phyloP scores from a whole-genome alignment of 2,329 filamentous ascomycete genomes.

The Phoma herbarum region DNA sequence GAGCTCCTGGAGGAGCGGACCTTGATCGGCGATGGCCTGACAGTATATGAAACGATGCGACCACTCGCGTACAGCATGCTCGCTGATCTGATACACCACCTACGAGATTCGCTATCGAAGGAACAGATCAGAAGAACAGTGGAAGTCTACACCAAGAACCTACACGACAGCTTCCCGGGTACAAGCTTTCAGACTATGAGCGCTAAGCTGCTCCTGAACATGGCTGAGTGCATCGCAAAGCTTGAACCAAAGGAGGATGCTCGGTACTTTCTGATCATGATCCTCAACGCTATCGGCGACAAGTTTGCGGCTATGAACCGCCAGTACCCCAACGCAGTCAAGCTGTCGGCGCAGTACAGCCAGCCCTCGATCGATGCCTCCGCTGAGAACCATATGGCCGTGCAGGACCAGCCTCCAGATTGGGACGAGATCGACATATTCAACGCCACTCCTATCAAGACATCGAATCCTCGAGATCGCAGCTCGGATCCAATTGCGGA shows the following conservation, averaged over 20 bases:
- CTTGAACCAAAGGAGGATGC: slow-evolving; percentile 93
- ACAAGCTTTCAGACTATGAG: slow-evolving; percentile 99
- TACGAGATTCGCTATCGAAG: slow-evolving; percentile 85
- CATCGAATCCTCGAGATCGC: slow-evolving; percentile 86
- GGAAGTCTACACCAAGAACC: slow-evolving; percentile 94
- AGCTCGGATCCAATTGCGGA: slow-evolving; percentile 90
- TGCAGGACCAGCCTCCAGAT: slow-evolving; percentile 81
- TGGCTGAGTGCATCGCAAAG: slow-evolving; percentile 97
- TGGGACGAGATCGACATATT: slow-evolving; percentile 99
- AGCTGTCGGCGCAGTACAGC: slow-evolving; percentile 80
- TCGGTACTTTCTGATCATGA: slow-evolving; percentile 94
- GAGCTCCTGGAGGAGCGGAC: slow-evolving; percentile 94
- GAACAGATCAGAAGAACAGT: slow-evolving; percentile 96
- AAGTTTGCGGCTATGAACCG: slow-evolving; percentile 99
- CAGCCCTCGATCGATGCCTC: slow-evolving; percentile 70
- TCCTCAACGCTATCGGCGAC: slow-evolving; percentile 95
- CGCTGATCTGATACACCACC: slow-evolving; percentile 96
- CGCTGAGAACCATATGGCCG: slow-evolving; percentile 83
- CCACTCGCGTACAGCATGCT: slow-evolving; percentile 98
- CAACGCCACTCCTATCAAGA: slow-evolving; percentile 94
- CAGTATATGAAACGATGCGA: slow-evolving; percentile 95
- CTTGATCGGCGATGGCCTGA: slow-evolving; percentile 92
- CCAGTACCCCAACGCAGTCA: slow-evolving; percentile 93
- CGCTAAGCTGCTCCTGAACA: slow-evolving; percentile 93
- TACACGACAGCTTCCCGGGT: slow-evolving; percentile 94